Conservation (phyloP, 73 alveolate genomes). For the Effrenium voratum region DNA sequence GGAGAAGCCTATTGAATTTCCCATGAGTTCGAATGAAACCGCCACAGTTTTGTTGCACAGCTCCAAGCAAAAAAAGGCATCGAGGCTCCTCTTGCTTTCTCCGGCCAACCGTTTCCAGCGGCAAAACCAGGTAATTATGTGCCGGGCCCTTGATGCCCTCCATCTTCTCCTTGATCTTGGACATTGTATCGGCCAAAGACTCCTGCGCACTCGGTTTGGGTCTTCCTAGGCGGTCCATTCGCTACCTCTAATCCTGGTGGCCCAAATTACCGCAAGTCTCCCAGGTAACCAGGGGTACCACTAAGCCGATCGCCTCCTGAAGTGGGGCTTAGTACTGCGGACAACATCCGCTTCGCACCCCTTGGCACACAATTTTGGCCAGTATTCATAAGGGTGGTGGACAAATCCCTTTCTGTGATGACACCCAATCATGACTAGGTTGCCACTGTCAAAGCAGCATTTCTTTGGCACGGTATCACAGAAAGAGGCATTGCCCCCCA, state of each 20-base stretch:
- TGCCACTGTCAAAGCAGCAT: too few relatives aligned
- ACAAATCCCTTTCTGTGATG: too few relatives aligned
- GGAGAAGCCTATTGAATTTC: too few relatives aligned
- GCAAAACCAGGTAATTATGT: not conserved
- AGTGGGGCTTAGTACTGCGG: not conserved
- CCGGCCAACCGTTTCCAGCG: not conserved
- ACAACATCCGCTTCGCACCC: not conserved
- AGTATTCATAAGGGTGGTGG: not conserved
- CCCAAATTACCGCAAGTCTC: too few relatives aligned
- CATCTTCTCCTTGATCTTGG: constrained; percentile 58
- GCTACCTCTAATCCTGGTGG: too few relatives aligned
- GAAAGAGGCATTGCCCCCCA: too few relatives aligned
- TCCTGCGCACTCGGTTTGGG: not conserved
- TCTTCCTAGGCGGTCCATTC: not conserved
- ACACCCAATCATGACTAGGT: too few relatives aligned
- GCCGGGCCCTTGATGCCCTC: constrained; percentile 54
- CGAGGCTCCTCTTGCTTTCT: too few relatives aligned
- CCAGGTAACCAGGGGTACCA: not conserved
- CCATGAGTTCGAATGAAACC: too few relatives aligned
- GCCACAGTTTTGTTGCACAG: too few relatives aligned
- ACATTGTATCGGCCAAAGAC: constrained; percentile 32
- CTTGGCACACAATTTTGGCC: not conserved
- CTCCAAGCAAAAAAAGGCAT: too few relatives aligned
- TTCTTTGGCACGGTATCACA: too few relatives aligned
- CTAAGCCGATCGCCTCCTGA: not conserved